Evolutionary conservation across 495 filamentous ascomycete genomes (phyloP).

Genomic region (Sordaria brevicollis): DNA sequence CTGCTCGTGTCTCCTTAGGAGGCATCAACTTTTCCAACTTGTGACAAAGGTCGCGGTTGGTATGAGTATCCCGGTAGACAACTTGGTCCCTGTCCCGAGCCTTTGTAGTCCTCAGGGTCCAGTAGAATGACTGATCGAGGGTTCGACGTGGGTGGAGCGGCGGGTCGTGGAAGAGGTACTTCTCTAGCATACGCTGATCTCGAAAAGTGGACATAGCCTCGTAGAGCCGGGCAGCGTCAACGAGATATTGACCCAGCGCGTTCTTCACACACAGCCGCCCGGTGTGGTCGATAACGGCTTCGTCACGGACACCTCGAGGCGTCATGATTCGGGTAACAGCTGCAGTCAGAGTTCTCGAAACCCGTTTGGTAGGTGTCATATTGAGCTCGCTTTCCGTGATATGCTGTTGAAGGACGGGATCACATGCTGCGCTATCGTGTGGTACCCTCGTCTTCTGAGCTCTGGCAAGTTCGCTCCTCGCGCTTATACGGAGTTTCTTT

Average conservation of each 20-base stretch:
- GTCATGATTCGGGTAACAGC: no score
- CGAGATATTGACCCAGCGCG: conserved; percentile 23
- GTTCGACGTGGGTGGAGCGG: conserved; percentile 60
- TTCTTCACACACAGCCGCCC: conserved; percentile 21
- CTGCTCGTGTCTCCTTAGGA: not conserved
- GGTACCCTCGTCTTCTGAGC: no score
- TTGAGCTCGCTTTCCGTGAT: no score
- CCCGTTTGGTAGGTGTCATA: no score
- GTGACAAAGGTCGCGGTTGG: not conserved
- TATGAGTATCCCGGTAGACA: conserved; percentile 44
- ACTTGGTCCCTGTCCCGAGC: conserved; percentile 58
- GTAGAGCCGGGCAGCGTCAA: conserved; percentile 26
- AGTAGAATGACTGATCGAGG: conserved; percentile 59
- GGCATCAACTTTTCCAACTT: no score
- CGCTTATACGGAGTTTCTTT: no score
- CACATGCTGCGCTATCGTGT: no score
- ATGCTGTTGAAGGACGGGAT: no score
- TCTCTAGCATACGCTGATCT: conserved; percentile 51
- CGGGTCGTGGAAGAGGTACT: conserved; percentile 43
- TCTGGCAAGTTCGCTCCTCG: no score
- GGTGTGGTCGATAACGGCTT: conserved; percentile 2
- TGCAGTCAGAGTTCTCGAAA: no score
- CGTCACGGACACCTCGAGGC: no score
- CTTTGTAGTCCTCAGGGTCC: conserved; percentile 48
- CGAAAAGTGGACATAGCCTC: conserved; percentile 31